Evolutionary conservation across 1,139 yeast species (phyloP).

Genomic region (Zygosaccharomyces sapae): DNA sequence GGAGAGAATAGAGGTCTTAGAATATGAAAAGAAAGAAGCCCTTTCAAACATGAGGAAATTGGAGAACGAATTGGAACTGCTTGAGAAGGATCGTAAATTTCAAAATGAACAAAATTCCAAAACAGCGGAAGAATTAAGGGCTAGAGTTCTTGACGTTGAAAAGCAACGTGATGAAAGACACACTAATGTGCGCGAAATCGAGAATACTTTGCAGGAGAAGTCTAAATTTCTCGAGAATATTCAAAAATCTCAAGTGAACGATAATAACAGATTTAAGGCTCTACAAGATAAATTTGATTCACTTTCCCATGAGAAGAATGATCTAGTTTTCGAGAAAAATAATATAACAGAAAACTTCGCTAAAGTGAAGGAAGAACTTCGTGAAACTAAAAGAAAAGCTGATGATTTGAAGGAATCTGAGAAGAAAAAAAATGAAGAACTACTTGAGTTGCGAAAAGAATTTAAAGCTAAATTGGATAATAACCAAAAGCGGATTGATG

Average conservation of each 20-base stretch:
- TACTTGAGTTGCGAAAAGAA: not conserved
- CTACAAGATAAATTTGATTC: slow-evolving; percentile 2
- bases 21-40: not conserved
- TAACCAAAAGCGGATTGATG: slow-evolving; percentile 1
- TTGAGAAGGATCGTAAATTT: not conserved
- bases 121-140: not conserved
- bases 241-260: not conserved
- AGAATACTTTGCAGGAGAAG: slow-evolving; percentile 2
- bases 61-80: slow-evolving; percentile 3
- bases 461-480: not conserved
- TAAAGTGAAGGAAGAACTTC: slow-evolving; percentile 9
- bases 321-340: not conserved
- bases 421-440: slow-evolving; percentile 1
- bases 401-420: slow-evolving; percentile 15
- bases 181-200: not conserved
- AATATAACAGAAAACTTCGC: slow-evolving; percentile 3
- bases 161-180: not conserved
- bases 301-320: not conserved
- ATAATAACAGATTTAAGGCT: not conserved
- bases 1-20: not conserved
- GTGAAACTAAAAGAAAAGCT: slow-evolving; percentile 7
- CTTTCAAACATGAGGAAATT: slow-evolving; percentile 4
- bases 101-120: not conserved
- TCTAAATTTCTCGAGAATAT: not conserved
- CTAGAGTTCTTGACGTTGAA: not conserved